Conservation (phyloP, 1,284 basidiomycete genomes). For the Trametes pubescens region DNA sequence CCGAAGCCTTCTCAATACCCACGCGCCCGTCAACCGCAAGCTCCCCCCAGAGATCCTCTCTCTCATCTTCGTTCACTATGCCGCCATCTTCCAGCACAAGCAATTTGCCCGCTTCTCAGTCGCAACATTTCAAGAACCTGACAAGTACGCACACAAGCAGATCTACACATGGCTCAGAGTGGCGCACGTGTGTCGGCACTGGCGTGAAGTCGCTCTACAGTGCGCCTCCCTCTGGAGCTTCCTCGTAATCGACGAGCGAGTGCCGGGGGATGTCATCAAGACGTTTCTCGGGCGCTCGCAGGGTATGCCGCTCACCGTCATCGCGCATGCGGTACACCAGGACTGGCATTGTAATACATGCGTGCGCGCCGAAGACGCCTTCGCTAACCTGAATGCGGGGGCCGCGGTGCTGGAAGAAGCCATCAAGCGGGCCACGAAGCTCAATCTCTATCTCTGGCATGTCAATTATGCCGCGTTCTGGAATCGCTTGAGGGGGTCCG, state of each 20-base stretch:
- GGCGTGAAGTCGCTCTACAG: slow-evolving; percentile 15
- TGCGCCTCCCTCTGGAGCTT: slow-evolving; percentile 6
- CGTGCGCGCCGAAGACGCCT: not conserved
- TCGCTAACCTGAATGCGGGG: not conserved
- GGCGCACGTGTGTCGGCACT: slow-evolving; percentile 20
- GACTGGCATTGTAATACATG: not conserved
- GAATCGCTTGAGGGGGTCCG: not conserved
- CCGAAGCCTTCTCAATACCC: slow-evolving; percentile 10
- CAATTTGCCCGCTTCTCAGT: not conserved
- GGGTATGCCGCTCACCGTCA: slow-evolving; percentile 5
- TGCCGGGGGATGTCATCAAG: not conserved
- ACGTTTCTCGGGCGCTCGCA: not conserved
- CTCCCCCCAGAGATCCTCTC: slow-evolving; percentile 5
- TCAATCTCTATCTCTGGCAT: not conserved
- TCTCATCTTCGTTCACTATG: not conserved
- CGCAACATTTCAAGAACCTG: not conserved
- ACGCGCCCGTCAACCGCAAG: slow-evolving; percentile 3
- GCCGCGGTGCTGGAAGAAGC: not conserved
- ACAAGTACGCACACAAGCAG: slow-evolving; percentile 9
- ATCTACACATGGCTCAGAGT: slow-evolving; percentile 21
- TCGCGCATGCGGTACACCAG: not conserved
- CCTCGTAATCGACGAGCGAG: not conserved
- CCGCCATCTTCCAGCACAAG: not conserved
- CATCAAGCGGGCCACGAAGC: not conserved
- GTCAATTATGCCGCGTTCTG: not conserved